Evolutionary conservation across 441 rosid genomes (phyloP).

Genomic region (Gossypium schwendimanii): DNA sequence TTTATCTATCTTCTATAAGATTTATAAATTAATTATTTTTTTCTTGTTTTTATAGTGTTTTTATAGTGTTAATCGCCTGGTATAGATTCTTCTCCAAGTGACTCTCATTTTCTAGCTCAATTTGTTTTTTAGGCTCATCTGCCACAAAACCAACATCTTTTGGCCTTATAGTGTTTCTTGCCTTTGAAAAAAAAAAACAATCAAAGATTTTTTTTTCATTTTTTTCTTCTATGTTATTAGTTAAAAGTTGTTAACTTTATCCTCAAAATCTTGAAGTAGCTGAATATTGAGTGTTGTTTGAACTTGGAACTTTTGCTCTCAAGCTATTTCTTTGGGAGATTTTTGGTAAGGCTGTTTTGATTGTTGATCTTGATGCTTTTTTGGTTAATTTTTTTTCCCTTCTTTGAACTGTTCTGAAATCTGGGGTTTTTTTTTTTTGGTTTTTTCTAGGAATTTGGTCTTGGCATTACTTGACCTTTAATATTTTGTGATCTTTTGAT

Average conservation of each 20-base stretch:
- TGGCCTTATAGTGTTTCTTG: constrained; percentile 5
- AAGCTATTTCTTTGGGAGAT: constrained; percentile 14
- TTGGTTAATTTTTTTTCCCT: constrained; percentile 4
- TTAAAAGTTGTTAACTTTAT: constrained; percentile 11
- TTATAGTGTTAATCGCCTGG: constrained; percentile 19
- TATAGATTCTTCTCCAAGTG: constrained; percentile 20
- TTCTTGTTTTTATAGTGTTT: background rate
- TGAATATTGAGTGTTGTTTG: background rate
- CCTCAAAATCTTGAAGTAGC: constrained; percentile 3
- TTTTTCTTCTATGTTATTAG: background rate
- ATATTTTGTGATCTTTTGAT: constrained; percentile 16
- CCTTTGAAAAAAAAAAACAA: background rate
- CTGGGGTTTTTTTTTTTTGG: constrained; percentile 8
- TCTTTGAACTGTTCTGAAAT: constrained; percentile 8
- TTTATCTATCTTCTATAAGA: background rate
- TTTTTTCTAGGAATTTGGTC: constrained; percentile 7
- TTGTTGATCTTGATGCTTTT: constrained; percentile 20
- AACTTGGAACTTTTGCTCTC: constrained; percentile 5
- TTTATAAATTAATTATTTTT: background rate
- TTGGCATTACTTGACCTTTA: constrained; percentile 12
- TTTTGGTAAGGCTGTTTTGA: constrained; percentile 3
- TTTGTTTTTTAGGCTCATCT: constrained; percentile 27
- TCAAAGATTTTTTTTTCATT: background rate
- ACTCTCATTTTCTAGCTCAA: constrained; percentile 25
- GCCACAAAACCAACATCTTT: constrained; percentile 26